A percentile compares a stretch with the other conserved stretches of the same genome.
These are phyloP conservation scores for Rutstroemia sp. DNA, from an alignment of 2,329 filamentous ascomycete species.

Conservation along the genomic window DNA sequence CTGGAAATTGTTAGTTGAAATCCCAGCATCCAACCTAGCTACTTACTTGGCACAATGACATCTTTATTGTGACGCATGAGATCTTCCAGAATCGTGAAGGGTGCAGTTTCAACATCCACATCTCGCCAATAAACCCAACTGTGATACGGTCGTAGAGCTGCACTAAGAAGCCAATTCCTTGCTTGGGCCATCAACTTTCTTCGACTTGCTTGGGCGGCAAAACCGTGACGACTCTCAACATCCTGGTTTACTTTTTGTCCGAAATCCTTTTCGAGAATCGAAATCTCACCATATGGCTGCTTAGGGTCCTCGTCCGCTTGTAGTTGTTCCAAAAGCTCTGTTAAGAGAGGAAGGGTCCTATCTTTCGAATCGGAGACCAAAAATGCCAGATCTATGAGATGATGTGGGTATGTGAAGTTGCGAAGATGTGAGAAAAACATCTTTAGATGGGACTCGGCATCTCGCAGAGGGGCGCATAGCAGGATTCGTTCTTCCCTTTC, in stretches of 20 bases:
- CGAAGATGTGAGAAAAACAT: slow-evolving; percentile 99
- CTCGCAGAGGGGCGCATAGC: slow-evolving; percentile 86
- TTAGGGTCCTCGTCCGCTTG: slow-evolving; percentile 74
- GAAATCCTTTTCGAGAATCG: slow-evolving; percentile 97
- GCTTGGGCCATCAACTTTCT: slow-evolving; percentile 98
- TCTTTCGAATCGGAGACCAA: slow-evolving; percentile 97
- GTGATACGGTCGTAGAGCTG: slow-evolving; percentile 86
- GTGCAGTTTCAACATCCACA: slow-evolving; percentile 95
- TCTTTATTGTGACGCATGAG: slow-evolving; percentile 99
- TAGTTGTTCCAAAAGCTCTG: slow-evolving; percentile 66
- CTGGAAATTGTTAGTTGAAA: slow-evolving; percentile 35
- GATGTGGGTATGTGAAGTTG: slow-evolving; percentile 96
- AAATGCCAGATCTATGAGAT: slow-evolving; percentile 93
- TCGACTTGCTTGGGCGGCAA: slow-evolving; percentile 87
- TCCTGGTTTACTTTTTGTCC: slow-evolving; percentile 97
- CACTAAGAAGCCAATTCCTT: slow-evolving; percentile 92
- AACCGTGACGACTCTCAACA: slow-evolving; percentile 94
- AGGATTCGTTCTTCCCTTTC: slow-evolving; percentile 93
- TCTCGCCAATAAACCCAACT: slow-evolving; percentile 99
- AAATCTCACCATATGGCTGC: slow-evolving; percentile 89
- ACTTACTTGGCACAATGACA: slow-evolving; percentile 94
- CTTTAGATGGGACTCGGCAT: slow-evolving; percentile 81
- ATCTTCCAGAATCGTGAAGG: slow-evolving; percentile 93
- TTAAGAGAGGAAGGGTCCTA: slow-evolving; percentile 69
- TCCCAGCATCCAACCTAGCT: not conserved